Evolutionary conservation across 1,284 basidiomycete species (phyloP).

Genomic region (Phellopilus nigrolimitatus): DNA sequence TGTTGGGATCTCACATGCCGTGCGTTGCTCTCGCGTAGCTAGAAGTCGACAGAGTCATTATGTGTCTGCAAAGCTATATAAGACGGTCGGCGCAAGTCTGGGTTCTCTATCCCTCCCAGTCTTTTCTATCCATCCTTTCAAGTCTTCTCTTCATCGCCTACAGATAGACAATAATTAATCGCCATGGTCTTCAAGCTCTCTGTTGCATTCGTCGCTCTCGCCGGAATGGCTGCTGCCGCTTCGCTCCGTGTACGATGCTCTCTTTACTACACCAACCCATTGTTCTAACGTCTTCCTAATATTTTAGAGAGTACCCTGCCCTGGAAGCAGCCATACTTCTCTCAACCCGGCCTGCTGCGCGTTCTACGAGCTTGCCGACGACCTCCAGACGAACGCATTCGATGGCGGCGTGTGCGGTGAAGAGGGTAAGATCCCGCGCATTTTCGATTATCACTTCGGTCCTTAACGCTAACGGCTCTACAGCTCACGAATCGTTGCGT

Average conservation of each 20-base stretch:
- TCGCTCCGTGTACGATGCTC: not conserved
- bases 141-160: too few species aligned
- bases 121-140: too few species aligned
- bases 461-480: too few species aligned
- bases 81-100: too few species aligned
- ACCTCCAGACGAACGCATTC: constrained; percentile 38
- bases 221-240: constrained; percentile 12
- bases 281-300: not conserved
- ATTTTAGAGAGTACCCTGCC: constrained; percentile 28
- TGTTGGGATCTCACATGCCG: too few species aligned
- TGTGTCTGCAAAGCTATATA: too few species aligned
- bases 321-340: constrained; percentile 31
- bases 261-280: not conserved
- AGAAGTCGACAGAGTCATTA: too few species aligned
- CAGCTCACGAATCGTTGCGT: constrained; percentile 39
- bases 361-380: constrained; percentile 34
- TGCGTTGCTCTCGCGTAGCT: too few species aligned
- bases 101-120: too few species aligned
- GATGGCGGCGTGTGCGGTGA: constrained; percentile 36
- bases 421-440: too few species aligned
- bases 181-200: constrained; percentile 19
- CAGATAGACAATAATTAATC: too few species aligned
- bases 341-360: constrained; percentile 36
- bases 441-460: too few species aligned
- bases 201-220: constrained; percentile 13